Evolutionary conservation across 305 asterid species (phyloP).

Genomic region (Fraxinus platypoda): DNA sequence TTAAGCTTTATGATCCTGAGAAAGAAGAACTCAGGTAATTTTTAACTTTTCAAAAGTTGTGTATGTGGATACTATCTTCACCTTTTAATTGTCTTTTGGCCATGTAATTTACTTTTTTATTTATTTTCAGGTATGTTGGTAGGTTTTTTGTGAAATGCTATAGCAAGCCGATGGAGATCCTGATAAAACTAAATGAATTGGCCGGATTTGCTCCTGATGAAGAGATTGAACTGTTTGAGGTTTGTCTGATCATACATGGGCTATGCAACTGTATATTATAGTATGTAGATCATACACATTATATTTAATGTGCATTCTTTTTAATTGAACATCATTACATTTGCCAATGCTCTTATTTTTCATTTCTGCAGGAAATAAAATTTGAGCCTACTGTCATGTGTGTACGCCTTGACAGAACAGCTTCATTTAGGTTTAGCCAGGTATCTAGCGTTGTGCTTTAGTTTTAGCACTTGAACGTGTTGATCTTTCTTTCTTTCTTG

Average conservation of each 20-base stretch:
- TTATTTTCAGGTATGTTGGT: constrained; percentile 69
- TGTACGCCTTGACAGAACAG: constrained; percentile 75
- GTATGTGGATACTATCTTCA: background rate
- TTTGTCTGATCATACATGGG: constrained; percentile 21
- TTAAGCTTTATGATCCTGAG: constrained; percentile 83
- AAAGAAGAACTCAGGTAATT: constrained; percentile 88
- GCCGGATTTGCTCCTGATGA: constrained; percentile 89
- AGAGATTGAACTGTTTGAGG: constrained; percentile 95
- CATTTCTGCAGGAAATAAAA: constrained; percentile 68
- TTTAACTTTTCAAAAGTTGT: background rate
- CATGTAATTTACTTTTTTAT: constrained; percentile 10
- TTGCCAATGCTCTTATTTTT: constrained; percentile 18
- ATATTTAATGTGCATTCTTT: constrained; percentile 9
- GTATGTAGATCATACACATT: constrained; percentile 1
- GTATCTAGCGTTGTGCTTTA: constrained; percentile 32
- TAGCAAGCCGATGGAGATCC: constrained; percentile 73
- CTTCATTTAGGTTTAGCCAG: constrained; percentile 77
- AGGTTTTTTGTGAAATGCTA: constrained; percentile 74
- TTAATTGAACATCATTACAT: constrained; percentile 1
- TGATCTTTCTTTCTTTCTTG: background rate
- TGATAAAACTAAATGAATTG: constrained; percentile 69
- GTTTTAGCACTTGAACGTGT: background rate
- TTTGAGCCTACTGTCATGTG: constrained; percentile 97
- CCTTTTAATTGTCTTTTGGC: constrained; percentile 5
- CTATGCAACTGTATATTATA: background rate